phyloP scores from a whole-genome alignment of 1,284 basidiomycete species.

The Ganoderma leucocontextum region DNA sequence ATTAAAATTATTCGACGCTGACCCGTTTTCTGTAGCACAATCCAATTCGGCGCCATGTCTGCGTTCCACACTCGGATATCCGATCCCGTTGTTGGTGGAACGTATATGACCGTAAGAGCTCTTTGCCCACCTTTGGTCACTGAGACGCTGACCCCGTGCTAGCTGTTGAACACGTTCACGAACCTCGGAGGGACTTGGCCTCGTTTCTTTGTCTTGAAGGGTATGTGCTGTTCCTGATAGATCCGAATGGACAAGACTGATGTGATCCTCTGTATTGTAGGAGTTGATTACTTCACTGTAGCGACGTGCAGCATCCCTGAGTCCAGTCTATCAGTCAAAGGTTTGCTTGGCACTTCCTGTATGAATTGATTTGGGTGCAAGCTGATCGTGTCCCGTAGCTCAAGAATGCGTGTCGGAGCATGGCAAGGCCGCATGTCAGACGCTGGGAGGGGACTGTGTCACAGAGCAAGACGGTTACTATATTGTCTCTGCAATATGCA shows the following conservation, averaged over 20 bases:
- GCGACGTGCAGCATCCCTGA: conserved; percentile 82
- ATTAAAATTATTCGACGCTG: background rate
- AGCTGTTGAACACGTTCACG: conserved; percentile 95
- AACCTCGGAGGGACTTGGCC: conserved; percentile 99
- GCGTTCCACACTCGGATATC: conserved; percentile 98
- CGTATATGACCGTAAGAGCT: conserved; percentile 91
- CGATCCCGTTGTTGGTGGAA: conserved; percentile 96
- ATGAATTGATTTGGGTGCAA: background rate
- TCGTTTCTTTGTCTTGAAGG: conserved; percentile 91
- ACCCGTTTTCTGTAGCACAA: conserved; percentile 65
- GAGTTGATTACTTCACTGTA: conserved; percentile 87
- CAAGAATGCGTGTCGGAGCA: conserved; percentile 90
- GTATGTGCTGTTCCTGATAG: conserved; percentile 42
- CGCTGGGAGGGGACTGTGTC: conserved; percentile 82
- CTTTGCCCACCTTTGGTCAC: background rate
- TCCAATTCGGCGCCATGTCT: conserved; percentile 98
- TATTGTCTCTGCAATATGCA: conserved; percentile 82
- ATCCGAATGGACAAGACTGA: background rate
- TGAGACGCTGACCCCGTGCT: conserved; percentile 22
- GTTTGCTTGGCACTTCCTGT: conserved; percentile 46
- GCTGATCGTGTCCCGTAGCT: conserved; percentile 50
- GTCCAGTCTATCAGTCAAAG: conserved; percentile 63
- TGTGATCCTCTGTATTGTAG: conserved; percentile 43
- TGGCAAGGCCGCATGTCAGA: conserved; percentile 83
- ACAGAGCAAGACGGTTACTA: conserved; percentile 95